Base-by-base conservation (phyloP, 176 grass and related monocot genomes). In the Avena eriantha region DNA sequence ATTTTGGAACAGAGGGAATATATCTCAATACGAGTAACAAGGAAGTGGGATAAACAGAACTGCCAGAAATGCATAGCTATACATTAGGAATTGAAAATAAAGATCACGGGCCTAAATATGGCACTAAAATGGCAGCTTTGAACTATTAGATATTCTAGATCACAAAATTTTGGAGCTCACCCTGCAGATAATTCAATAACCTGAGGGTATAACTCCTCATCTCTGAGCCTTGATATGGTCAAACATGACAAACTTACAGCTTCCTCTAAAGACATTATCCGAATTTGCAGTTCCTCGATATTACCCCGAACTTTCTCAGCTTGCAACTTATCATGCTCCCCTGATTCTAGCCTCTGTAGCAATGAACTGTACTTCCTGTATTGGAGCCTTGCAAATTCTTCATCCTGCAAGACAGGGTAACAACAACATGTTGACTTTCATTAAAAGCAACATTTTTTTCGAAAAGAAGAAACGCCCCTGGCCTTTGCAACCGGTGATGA, bases 131-230 rank as follows among this genome's bases (percentile, higher is more conserved):
- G 83, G 3, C 43, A 84, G n/a, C 45, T 58, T 84, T 34, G 18
- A 70, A 90, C 31, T 63, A 53, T 56, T 63, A n/a, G 75, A 88
- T 77, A 54, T 34, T 51, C 48, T 80, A 75, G 26, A 12, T 78
- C 86, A 22, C 39, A 53, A 76, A 85, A 68, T 46, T 85, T 69
- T 53, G n/a, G 35, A 84, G 59, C 92, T 86, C 91, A 98, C 95
- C 93, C 89, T 50, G 86, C 89, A 87, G 91, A 95, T 54, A 97
- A 86, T 90, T 99, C 90, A 73, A 99, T 91, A 73, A 99, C 86
- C 55, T 99, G 97, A 92, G 94, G 97, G 81, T 90, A 96, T 41
- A 99, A 87, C 65, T 99, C 89, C 87, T 99, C 94, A 53, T 99
- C 97, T 74, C 97, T 91, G 86, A 99, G 46, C 87, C 85, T 91